Conservation (phyloP, 2,329 filamentous ascomycete genomes). For the Cladosporium colombiae region DNA sequence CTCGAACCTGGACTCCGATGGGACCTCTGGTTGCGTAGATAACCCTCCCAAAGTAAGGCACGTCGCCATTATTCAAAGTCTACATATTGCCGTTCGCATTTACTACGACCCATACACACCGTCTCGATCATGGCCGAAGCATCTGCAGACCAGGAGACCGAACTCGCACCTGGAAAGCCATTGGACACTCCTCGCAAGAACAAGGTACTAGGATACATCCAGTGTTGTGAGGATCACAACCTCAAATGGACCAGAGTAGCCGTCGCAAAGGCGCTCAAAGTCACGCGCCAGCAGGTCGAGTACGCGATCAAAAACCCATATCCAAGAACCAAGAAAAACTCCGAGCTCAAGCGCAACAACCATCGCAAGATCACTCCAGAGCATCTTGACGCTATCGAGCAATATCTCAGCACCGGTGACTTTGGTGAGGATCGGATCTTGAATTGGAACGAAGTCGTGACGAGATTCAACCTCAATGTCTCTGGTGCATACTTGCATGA, state of each 20-base stretch:
- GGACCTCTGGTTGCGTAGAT: no score
- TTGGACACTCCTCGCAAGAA: neutral
- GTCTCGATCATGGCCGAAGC: neutral
- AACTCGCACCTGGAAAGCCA: neutral
- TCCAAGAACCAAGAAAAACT: neutral
- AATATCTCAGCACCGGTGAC: neutral
- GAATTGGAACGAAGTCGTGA: neutral
- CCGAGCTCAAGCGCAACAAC: neutral
- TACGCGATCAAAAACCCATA: neutral
- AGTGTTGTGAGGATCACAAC: neutral
- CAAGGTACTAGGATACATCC: conserved; percentile 1
- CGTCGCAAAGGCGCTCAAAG: neutral
- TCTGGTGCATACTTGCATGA: neutral
- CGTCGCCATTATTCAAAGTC: neutral
- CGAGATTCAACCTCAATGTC: neutral
- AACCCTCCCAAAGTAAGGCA: neutral
- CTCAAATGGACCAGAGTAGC: neutral
- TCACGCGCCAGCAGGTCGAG: neutral
- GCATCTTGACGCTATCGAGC: neutral
- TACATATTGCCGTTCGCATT: neutral
- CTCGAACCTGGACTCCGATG: neutral
- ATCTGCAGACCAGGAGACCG: neutral
- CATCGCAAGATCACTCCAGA: neutral
- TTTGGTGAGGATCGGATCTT: neutral
- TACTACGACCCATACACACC: neutral